phyloP scores from a whole-genome alignment of 371 early-diverging fungal genomes.

The Blakeslea trispora region DNA sequence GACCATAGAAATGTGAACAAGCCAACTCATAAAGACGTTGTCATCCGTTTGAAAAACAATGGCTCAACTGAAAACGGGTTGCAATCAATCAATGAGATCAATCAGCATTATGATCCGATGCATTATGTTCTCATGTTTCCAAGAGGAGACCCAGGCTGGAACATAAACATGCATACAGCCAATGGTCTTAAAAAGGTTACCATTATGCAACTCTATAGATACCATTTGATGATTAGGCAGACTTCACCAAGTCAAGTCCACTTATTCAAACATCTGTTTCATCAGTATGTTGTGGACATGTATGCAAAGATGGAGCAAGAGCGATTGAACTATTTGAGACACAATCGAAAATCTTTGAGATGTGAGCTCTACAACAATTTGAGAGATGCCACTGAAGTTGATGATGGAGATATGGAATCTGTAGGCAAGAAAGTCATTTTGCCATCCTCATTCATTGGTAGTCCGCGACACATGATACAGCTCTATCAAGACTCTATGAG shows the following conservation, averaged over 20 bases:
- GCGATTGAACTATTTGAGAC: not conserved
- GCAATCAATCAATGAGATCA: not conserved
- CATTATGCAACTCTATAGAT: not conserved
- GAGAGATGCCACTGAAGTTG: not conserved
- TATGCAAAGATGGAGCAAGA: conserved; percentile 5
- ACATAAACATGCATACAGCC: not conserved
- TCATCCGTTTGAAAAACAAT: not conserved
- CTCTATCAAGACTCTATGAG: conserved; percentile 34
- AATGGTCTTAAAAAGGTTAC: not conserved
- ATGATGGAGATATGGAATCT: conserved; percentile 9
- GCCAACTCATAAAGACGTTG: not conserved
- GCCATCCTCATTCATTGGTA: conserved; percentile 29
- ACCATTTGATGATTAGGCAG: not conserved
- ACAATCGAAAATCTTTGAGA: conserved; percentile 1
- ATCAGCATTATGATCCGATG: not conserved
- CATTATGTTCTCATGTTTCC: conserved; percentile 1
- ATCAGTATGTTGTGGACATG: conserved; percentile 12
- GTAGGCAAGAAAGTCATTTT: conserved; percentile 20
- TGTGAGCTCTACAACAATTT: not conserved
- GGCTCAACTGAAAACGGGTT: not conserved
- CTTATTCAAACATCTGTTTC: not conserved
- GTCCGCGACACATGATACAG: conserved; percentile 26
- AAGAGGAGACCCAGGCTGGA: not conserved
- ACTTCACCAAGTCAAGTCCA: not conserved
- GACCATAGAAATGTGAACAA: not conserved